A percentile compares a stretch with the other conserved stretches of the same genome.
Conservation (phyloP, 495 filamentous ascomycete species). For the Wilcoxina mikolae region DNA sequence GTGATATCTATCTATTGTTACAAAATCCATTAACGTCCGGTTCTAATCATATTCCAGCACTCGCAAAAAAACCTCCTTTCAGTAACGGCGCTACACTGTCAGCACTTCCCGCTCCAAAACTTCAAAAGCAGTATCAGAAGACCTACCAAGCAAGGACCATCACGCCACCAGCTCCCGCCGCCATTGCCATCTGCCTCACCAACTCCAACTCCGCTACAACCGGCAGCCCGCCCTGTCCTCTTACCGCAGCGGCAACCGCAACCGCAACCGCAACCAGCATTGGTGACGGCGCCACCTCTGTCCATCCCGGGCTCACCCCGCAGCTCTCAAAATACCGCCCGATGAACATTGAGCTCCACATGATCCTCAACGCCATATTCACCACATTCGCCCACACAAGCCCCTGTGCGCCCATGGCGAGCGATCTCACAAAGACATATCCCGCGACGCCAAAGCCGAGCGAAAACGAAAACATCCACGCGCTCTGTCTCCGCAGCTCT, state of each 20-base stretch:
- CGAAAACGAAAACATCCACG: conserved; percentile 70
- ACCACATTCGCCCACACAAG: conserved; percentile 72
- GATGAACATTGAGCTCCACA: conserved; percentile 67
- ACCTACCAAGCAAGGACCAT: conserved; percentile 3
- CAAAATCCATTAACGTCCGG: conserved; percentile 8
- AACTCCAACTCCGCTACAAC: background rate
- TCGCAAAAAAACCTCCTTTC: conserved; percentile 19
- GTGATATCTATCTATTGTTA: too few species aligned
- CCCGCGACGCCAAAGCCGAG: conserved; percentile 54
- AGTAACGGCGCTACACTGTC: conserved; percentile 13
- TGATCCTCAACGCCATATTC: conserved; percentile 69
- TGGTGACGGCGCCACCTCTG: conserved; percentile 16
- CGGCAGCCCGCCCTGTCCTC: conserved; percentile 9
- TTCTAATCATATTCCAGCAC: conserved; percentile 9
- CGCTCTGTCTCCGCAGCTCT: conserved; percentile 58
- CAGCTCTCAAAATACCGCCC: conserved; percentile 40
- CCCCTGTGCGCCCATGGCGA: conserved; percentile 56
- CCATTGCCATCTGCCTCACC: background rate
- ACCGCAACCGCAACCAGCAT: conserved; percentile 29
- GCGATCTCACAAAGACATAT: conserved; percentile 50
- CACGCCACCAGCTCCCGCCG: conserved; percentile 12
- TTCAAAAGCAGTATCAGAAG: background rate
- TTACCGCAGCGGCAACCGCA: conserved; percentile 26
- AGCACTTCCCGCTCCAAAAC: conserved; percentile 2
- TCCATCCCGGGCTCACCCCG: conserved; percentile 30